Evolutionary conservation across 78 protist genomes (phyloP), one percentile per base, ranked within the genome.

Genomic region (Neovahlkampfia damariscottae): DNA sequence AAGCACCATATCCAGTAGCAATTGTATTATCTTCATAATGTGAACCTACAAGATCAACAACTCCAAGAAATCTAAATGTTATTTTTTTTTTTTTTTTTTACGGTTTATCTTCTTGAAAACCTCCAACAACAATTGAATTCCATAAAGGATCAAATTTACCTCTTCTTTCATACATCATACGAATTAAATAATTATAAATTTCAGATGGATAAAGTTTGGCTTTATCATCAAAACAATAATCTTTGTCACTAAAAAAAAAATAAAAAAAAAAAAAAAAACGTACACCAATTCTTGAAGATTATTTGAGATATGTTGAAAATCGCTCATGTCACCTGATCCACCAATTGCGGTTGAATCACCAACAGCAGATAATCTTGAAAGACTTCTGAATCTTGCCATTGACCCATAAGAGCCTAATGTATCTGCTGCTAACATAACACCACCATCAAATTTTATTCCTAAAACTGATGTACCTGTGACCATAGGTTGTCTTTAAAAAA

Each of bases 381-480:
- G 38, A 29, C 40, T 29, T 31, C 78, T 77, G 88, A 90, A 91
- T 38, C 91, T 80, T 0, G 96, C 96, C n/a, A 94, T 36, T 9
- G 85, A 62, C 5, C 98, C 98, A 79, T 92, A 94, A 29, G 96
- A 91, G 36, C 50, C 86, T 40, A 90, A 77, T 8, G 93, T 92
- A 69, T 94, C 98, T 0, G 91, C 77, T 1, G 94, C 96, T 36
- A 94, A 80, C 27, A 88, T 73, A 41, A 94, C 93, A 38, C 98
- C 98, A 34, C 83, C 95, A 28, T 80, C 72, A 82, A 84, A 94
- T 85, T 86, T 90, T 67, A 94, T 35, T 32, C 88, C 98, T 39
- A 91, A 69, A 19, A 94, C 95, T 4, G 94, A 86, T 10, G 95
- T 73, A 38, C 98, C 96, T 67, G 98, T 91, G 34, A 90, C 95